A percentile compares a stretch with the other conserved stretches of the same genome.
phyloP scores from a whole-genome alignment of 2,329 filamentous ascomycete species.

The Pseudogymnoascus sp. region DNA sequence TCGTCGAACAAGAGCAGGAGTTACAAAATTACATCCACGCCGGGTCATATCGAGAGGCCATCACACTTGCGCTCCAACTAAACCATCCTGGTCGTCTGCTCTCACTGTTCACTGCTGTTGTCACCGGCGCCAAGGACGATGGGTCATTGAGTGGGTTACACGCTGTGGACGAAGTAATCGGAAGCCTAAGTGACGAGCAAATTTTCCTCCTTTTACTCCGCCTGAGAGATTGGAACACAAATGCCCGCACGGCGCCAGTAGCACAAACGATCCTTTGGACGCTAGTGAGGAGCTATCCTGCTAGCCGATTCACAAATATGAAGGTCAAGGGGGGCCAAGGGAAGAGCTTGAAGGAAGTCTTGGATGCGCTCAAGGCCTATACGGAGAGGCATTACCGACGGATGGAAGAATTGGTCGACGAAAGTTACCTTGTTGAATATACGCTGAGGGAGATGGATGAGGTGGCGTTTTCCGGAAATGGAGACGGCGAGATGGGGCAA shows the following conservation, averaged over 20 bases:
- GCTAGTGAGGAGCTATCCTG: conserved; percentile 73
- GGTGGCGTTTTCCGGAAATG: conserved; percentile 21
- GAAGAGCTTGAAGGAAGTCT: conserved; percentile 69
- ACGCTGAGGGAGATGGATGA: conserved; percentile 85
- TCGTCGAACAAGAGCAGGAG: conserved; percentile 90
- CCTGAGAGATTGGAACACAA: conserved; percentile 95
- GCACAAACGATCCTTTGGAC: conserved; percentile 80
- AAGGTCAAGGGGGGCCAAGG: conserved; percentile 51
- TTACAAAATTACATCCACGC: conserved; percentile 86
- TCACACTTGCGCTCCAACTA: conserved; percentile 82
- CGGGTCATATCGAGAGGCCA: conserved; percentile 85
- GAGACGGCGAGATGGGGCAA: conserved; percentile 4
- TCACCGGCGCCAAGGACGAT: conserved; percentile 52
- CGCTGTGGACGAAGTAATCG: conserved; percentile 77
- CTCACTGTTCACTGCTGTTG: conserved; percentile 72
- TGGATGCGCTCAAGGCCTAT: conserved; percentile 82
- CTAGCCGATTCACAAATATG: conserved; percentile 65
- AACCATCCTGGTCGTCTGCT: conserved; percentile 89
- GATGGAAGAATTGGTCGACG: conserved; percentile 83
- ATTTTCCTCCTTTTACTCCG: conserved; percentile 75
- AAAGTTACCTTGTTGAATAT: conserved; percentile 92
- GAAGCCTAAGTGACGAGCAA: conserved; percentile 73
- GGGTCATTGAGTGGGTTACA: conserved; percentile 57
- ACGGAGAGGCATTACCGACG: conserved; percentile 89
- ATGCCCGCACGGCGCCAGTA: conserved; percentile 75